Evolutionary conservation across 164 flowering plant species (phyloP), one percentile per base, ranked within the genome.

Genomic region (Umbellularia californica): DNA sequence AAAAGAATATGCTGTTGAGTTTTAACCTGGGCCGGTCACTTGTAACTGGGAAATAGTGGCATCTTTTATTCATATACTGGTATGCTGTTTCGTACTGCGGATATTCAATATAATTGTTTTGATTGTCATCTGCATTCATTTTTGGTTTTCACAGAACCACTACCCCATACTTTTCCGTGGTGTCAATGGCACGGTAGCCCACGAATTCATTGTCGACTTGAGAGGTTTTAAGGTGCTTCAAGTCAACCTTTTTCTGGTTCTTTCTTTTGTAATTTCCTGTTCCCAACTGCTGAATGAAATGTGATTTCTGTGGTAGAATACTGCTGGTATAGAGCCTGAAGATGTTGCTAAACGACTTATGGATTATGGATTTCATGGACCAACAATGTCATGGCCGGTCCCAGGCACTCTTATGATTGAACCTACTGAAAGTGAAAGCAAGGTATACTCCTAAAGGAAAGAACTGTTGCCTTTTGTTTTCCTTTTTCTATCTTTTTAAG

Each of bases 371-470:
- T 95, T 95, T 78, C 99, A 95, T 83, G 98, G 83, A 66, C 98
- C 99, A 55, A 93, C 98, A 74, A 95, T 95, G 99, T 95, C 99
- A 70, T 95, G 99, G 99, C 99, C 99, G 17, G 99, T 95, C 68
- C 99, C 99, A 0, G 99, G 98, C 35, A 95, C 99, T 47, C 97
- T 95, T 79, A 93, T 95, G 99, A 87, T 93, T 80, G 99, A 93
- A 80, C 99, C 98, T 27, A 95, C 97, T 23, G 99, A 95, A 84
- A 95, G 99, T 85, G 99, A 95, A 81, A 93, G 95, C 99, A 92
- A 93, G 94, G 99, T 93, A 81, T 65, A 6, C 5, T 33, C 22
- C 5, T 7, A 2, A 15, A 27, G 68, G 41, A 7, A 27, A 25
- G 2, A 70, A 7, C 68, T 35, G 68, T 6, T 51, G 41, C 64